Base-by-base conservation (phyloP, 2,329 filamentous ascomycete genomes). In the Alternaria triticimaculans region DNA sequence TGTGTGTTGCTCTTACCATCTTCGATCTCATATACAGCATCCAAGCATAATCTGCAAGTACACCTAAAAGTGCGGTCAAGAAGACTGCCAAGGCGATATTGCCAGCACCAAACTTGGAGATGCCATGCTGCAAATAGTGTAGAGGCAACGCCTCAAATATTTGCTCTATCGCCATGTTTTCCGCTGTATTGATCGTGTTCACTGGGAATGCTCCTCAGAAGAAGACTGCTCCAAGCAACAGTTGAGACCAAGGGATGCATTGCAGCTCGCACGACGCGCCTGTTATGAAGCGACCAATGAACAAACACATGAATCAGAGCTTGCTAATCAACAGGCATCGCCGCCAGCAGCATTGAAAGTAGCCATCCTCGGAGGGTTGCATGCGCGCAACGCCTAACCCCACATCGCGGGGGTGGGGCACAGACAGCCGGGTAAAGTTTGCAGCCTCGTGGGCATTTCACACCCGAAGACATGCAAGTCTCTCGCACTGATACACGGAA, bases 21-120 rank as follows among this genome's bases (percentile, higher is more conserved):
- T 82, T 84, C 2, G 80, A 82, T 49, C 84, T 77, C 72, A 85
- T 74, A 63, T 82, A 83, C 55, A 87, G 73, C 84, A 87, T 86
- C 67, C 81, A 80, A 6, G 69, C 77, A 72, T 86, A 87, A 66
- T 87, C 84, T 20, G 62, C 70, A n/a, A 77, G 66, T 7, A 78
- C 60, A 3, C 70, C 70, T 28, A 80, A 23, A 10, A 60, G 59
- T 12, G 65, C 70, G 7, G 74, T 70, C 26, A 64, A 64, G 7
- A 76, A 51, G 15, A 77, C 59, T 4, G 70, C 70, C 9, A 76
- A 55, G 2, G 65, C 64, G 10, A 78, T 48, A 48, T 70, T 75
- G 6, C 50, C 60, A n/a, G 64, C 64, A 26, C 75, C 73, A 49
- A 73, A 76, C 45, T 72, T 76, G 14, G 74, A 75, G 37, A 78